phyloP scores from a whole-genome alignment of 2,329 filamentous ascomycete species.

The Aspergillus versicolor region DNA sequence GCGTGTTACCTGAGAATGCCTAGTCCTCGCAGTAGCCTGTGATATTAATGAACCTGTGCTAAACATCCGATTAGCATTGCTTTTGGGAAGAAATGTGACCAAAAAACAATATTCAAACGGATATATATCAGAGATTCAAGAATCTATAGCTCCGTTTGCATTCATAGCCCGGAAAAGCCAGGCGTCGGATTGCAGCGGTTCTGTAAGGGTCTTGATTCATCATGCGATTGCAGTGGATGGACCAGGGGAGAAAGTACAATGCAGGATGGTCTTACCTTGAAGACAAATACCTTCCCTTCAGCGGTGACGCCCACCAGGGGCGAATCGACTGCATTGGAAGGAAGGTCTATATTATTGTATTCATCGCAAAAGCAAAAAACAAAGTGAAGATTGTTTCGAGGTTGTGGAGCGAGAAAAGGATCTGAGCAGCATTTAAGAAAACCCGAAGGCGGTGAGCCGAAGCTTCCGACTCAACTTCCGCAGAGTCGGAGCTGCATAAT shows the following conservation, averaged over 20 bases:
- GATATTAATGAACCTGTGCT: slow-evolving; percentile 27
- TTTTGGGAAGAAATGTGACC: not conserved
- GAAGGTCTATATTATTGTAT: not conserved
- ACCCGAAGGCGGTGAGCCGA: slow-evolving; percentile 17
- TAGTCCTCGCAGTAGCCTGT: slow-evolving; percentile 6
- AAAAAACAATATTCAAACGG: not conserved
- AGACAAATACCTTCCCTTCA: slow-evolving; percentile 27
- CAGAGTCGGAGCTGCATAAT: slow-evolving; percentile 10
- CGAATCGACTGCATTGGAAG: slow-evolving; percentile 41
- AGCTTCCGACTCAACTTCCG: slow-evolving; percentile 17
- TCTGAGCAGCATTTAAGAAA: slow-evolving; percentile 15
- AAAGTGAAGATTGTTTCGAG: slow-evolving; percentile 15
- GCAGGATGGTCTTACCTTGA: slow-evolving; percentile 35
- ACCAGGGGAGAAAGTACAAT: slow-evolving; percentile 6
- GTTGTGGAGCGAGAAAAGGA: slow-evolving; percentile 11
- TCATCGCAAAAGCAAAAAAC: slow-evolving; percentile 8
- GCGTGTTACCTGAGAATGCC: slow-evolving; percentile 8
- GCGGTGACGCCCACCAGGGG: slow-evolving; percentile 35
- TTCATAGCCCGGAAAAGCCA: slow-evolving; percentile 46
- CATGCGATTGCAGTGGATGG: slow-evolving; percentile 27
- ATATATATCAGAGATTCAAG: slow-evolving; percentile 12
- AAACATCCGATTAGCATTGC: slow-evolving; percentile 24
- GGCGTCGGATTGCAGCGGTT: slow-evolving; percentile 69
- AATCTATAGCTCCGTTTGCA: slow-evolving; percentile 26
- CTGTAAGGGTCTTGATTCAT: slow-evolving; percentile 51